Conservation (phyloP, 2,329 filamentous ascomycete species). For the Scortechinia acanthostroma region DNA sequence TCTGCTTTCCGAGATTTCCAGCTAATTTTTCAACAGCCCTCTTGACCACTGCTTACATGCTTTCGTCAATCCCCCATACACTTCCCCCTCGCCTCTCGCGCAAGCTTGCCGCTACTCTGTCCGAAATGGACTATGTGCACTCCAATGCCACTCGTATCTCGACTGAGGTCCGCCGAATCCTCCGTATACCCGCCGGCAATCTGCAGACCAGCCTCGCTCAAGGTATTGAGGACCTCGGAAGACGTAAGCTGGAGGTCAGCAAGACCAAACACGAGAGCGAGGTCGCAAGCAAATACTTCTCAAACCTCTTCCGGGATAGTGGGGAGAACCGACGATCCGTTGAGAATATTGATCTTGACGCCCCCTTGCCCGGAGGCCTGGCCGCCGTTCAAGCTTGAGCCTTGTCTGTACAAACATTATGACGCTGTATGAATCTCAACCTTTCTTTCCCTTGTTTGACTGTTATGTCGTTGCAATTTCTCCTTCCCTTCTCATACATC, state of each 20-base stretch:
- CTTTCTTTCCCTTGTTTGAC: not conserved
- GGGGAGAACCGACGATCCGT: constrained; percentile 40
- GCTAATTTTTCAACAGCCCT: constrained; percentile 45
- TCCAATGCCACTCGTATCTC: constrained; percentile 79
- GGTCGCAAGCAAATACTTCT: constrained; percentile 82
- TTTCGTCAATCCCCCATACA: constrained; percentile 81
- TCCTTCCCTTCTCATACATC: not conserved
- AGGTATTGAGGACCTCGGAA: constrained; percentile 75
- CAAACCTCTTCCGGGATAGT: constrained; percentile 69
- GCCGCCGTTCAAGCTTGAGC: constrained; percentile 18
- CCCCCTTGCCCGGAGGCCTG: constrained; percentile 38
- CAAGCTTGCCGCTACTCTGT: constrained; percentile 77
- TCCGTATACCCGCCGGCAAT: constrained; percentile 80
- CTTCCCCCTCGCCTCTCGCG: constrained; percentile 77
- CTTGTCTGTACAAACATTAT: not conserved
- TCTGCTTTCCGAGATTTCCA: constrained; percentile 7
- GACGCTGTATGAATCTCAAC: not conserved
- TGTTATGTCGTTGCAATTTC: not conserved
- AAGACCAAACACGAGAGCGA: constrained; percentile 80
- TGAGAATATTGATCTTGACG: constrained; percentile 44
- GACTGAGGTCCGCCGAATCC: constrained; percentile 77
- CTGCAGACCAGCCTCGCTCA: constrained; percentile 77
- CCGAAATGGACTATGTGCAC: constrained; percentile 85
- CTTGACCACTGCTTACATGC: constrained; percentile 71
- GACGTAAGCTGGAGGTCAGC: constrained; percentile 73